phyloP scores from a whole-genome alignment of 2,329 filamentous ascomycete genomes.

The Byssoonygena ceratinophila region DNA sequence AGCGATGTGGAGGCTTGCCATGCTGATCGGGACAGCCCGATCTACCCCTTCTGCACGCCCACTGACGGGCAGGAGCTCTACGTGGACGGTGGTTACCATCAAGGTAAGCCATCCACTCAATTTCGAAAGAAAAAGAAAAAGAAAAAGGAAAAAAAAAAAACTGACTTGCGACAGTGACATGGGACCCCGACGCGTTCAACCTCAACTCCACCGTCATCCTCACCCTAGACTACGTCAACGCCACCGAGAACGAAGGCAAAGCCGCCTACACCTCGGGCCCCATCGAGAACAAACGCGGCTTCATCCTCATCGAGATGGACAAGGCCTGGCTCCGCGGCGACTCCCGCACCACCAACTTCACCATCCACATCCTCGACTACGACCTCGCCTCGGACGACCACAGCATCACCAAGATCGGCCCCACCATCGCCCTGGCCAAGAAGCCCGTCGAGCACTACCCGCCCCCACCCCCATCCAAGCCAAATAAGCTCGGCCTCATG shows the following conservation, averaged over 20 bases:
- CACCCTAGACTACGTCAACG: constrained; percentile 28
- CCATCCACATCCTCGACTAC: constrained; percentile 29
- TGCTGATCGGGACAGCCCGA: constrained; percentile 6
- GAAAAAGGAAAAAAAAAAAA: too few relatives aligned
- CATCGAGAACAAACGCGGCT: constrained; percentile 32
- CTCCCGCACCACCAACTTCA: constrained; percentile 31
- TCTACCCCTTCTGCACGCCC: constrained; percentile 16
- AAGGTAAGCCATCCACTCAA: constrained; percentile 10
- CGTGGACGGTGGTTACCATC: constrained; percentile 12
- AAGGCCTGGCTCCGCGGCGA: constrained; percentile 34
- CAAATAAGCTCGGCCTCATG: constrained; percentile 29
- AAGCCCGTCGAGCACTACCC: constrained; percentile 30
- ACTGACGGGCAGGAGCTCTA: constrained; percentile 14
- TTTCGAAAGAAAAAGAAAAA: too few relatives aligned
- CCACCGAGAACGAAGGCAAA: constrained; percentile 22
- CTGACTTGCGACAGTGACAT: constrained; percentile 23
- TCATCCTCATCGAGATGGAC: constrained; percentile 30
- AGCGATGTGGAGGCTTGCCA: constrained; percentile 13
- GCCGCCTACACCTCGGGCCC: constrained; percentile 31
- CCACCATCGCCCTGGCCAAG: constrained; percentile 28
- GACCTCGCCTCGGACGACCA: constrained; percentile 20
- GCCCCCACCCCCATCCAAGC: constrained; percentile 22
- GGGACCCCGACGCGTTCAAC: constrained; percentile 28
- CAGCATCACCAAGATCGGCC: constrained; percentile 24
- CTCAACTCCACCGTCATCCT: constrained; percentile 27